A percentile compares a stretch with the other conserved stretches of the same genome.
Conservation (phyloP, 495 filamentous ascomycete genomes). For the Trypethelium eluteriae region DNA sequence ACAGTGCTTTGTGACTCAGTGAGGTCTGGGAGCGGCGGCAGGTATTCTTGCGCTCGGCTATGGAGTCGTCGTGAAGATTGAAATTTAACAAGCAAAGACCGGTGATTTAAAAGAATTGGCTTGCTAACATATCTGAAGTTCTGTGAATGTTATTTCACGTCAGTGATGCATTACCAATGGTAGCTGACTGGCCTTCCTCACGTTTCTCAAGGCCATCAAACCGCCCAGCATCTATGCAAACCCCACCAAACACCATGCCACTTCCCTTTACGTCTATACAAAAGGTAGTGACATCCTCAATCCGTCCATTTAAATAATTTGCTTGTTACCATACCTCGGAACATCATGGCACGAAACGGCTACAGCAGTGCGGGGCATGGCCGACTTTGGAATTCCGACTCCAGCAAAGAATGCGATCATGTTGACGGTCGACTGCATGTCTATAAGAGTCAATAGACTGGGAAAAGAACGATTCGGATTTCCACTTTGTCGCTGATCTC, state of each 20-base stretch:
- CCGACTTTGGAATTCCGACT: background rate
- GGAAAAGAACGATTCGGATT: background rate
- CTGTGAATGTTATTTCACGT: background rate
- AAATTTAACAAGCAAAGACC: background rate
- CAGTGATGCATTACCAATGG: background rate
- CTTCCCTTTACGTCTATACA: background rate
- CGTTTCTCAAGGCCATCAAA: background rate
- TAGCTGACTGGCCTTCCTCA: background rate
- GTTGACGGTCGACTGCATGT: background rate
- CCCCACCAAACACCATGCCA: background rate
- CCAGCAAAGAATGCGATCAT: background rate
- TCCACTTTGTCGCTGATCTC: no score
- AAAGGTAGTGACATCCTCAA: background rate
- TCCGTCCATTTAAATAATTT: background rate
- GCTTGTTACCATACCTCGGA: background rate
- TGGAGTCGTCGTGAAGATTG: background rate
- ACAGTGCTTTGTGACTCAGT: slow-evolving; percentile 29
- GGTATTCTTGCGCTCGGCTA: slow-evolving; percentile 18
- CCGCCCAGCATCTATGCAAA: background rate
- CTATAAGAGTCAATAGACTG: background rate
- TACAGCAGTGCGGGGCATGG: background rate
- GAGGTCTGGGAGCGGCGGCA: slow-evolving; percentile 25
- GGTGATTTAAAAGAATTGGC: background rate
- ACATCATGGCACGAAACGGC: background rate
- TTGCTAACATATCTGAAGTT: background rate